Evolutionary conservation across 2,329 filamentous ascomycete genomes (phyloP).

Genomic region (Venturia aucupariae): DNA sequence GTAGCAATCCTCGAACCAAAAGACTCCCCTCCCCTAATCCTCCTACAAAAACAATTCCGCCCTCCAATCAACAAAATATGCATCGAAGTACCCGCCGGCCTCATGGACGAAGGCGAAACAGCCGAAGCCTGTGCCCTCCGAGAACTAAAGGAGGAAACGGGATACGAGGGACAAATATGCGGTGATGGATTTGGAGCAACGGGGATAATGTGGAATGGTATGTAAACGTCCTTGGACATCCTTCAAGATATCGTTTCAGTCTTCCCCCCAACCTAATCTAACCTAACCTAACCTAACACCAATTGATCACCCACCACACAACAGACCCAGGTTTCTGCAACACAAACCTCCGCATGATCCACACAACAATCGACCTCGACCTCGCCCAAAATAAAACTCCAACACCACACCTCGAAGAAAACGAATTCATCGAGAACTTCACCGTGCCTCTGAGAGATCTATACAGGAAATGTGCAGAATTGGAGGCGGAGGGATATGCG

Average conservation of each 20-base stretch:
- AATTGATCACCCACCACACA: background rate
- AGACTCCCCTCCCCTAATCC: slow-evolving; percentile 23
- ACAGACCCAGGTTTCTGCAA: slow-evolving; percentile 33
- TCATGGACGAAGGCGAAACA: slow-evolving; percentile 51
- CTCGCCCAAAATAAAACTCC: slow-evolving; percentile 60
- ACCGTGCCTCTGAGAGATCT: slow-evolving; percentile 54
- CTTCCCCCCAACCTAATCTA: no score
- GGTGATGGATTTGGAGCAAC: slow-evolving; percentile 29
- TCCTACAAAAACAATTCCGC: slow-evolving; percentile 45
- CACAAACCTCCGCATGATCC: slow-evolving; percentile 51
- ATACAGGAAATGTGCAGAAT: slow-evolving; percentile 55
- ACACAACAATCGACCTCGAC: slow-evolving; percentile 62
- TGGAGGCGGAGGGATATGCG: slow-evolving; percentile 63
- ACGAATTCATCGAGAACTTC: slow-evolving; percentile 76
- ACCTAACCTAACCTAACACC: background rate
- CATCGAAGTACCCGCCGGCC: slow-evolving; percentile 54
- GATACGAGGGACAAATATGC: slow-evolving; percentile 45
- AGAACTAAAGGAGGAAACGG: slow-evolving; percentile 56
- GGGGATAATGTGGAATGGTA: slow-evolving; percentile 36
- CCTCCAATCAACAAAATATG: slow-evolving; percentile 51
- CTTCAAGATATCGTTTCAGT: background rate
- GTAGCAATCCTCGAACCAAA: slow-evolving; percentile 48
- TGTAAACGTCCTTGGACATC: no score
- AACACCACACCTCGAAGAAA: slow-evolving; percentile 63
- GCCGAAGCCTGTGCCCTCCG: slow-evolving; percentile 49